Evolutionary conservation across 2,329 filamentous ascomycete genomes (phyloP).

Genomic region (Botrytis byssoidea): DNA sequence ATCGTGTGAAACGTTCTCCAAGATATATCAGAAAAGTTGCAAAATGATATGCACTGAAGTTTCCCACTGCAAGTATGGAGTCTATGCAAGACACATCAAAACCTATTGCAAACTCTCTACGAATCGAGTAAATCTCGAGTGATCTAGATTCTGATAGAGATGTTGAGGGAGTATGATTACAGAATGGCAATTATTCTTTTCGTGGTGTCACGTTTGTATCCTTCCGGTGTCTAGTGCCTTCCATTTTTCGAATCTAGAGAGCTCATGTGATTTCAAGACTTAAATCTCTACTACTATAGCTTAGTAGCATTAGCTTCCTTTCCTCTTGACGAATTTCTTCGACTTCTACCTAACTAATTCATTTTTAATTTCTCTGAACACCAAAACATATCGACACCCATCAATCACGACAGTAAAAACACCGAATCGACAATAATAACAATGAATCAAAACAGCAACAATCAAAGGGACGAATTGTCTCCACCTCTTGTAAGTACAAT

Average conservation of each 20-base stretch:
- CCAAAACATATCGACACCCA: background rate
- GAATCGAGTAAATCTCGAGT: background rate
- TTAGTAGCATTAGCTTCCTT: background rate
- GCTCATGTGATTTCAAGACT: background rate
- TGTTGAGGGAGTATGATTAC: fast-evolving
- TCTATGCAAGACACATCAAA: background rate
- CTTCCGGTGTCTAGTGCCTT: background rate
- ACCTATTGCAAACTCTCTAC: background rate
- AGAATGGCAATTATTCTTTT: background rate
- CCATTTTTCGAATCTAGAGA: background rate
- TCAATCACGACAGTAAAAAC: background rate
- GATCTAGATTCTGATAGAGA: background rate
- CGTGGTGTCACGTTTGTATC: background rate
- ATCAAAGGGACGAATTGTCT: background rate
- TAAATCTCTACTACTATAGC: background rate
- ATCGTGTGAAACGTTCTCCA: fast-evolving
- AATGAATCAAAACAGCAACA: background rate
- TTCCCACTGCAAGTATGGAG: too few relatives aligned
- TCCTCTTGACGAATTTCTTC: background rate
- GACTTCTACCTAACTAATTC: background rate
- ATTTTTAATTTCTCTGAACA: background rate
- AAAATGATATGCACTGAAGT: background rate
- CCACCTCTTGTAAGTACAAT: background rate
- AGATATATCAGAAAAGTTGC: background rate
- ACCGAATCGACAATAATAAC: background rate